phyloP scores from a whole-genome alignment of 2,329 filamentous ascomycete genomes.

The Helminthosporium solani region DNA sequence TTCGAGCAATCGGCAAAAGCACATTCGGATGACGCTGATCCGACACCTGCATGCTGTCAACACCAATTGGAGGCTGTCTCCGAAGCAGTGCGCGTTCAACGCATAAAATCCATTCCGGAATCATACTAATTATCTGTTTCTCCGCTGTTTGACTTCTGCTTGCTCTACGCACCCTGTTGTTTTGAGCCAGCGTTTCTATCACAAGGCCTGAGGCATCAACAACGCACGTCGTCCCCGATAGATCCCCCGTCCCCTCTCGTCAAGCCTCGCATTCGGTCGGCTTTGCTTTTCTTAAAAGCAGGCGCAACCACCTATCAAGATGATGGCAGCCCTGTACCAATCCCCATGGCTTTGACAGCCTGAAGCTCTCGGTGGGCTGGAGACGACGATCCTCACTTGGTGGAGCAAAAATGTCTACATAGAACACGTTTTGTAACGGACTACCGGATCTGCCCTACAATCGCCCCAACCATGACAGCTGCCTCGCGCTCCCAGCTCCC shows the following conservation, averaged over 20 bases:
- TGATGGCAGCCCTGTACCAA: too few relatives aligned
- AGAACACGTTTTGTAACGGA: not conserved
- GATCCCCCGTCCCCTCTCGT: not conserved
- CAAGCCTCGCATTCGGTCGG: not conserved
- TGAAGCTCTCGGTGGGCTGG: too few relatives aligned
- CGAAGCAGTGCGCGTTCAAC: slow-evolving; percentile 2
- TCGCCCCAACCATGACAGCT: slow-evolving; percentile 88
- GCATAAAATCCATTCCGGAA: slow-evolving; percentile 17
- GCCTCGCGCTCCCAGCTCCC: slow-evolving; percentile 83
- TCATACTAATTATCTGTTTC: slow-evolving; percentile 18
- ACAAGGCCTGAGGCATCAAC: slow-evolving; percentile 1
- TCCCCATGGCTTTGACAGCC: too few relatives aligned
- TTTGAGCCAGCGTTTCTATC: slow-evolving; percentile 24
- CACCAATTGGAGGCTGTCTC: not conserved
- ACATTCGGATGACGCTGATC: too few relatives aligned
- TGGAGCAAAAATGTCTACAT: not conserved
- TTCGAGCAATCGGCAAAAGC: too few relatives aligned
- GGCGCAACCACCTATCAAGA: too few relatives aligned
- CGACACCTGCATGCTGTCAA: too few relatives aligned
- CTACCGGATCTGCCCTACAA: slow-evolving; percentile 56
- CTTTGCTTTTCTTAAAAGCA: not conserved
- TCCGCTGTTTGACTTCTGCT: slow-evolving; percentile 20
- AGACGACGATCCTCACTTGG: not conserved
- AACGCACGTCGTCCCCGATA: not conserved
- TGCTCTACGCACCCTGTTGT: slow-evolving; percentile 14